phyloP scores from a whole-genome alignment of 164 flowering plant genomes.

The Umbilicus rupestris region DNA sequence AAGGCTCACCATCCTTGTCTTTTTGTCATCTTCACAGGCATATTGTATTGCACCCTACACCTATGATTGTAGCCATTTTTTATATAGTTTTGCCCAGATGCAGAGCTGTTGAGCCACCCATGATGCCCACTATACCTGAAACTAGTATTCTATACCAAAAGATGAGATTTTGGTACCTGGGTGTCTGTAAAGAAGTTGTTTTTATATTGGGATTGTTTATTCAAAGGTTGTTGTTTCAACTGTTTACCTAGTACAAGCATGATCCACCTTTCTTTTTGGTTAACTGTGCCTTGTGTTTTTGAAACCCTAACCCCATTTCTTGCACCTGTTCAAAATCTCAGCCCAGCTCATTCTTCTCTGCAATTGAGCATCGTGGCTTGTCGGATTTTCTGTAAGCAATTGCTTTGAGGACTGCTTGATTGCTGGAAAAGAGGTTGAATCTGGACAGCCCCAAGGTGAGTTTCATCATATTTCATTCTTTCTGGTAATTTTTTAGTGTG shows the following conservation, averaged over 20 bases:
- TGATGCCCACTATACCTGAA: constrained; percentile 5
- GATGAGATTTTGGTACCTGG: neutral
- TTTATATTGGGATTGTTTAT: neutral
- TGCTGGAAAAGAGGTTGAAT: constrained; percentile 9
- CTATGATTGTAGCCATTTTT: neutral
- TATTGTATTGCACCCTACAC: neutral
- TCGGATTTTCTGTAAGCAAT: neutral
- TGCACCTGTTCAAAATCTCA: neutral
- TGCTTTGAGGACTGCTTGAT: constrained; percentile 7
- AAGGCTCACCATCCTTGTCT: neutral
- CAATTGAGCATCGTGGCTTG: neutral
- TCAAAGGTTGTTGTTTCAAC: constrained; percentile 1
- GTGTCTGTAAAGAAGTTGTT: neutral
- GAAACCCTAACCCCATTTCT: constrained; percentile 1
- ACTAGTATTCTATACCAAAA: neutral
- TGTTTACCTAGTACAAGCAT: constrained; percentile 6
- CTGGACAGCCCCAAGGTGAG: constrained; percentile 1
- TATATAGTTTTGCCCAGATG: neutral
- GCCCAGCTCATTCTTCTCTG: neutral
- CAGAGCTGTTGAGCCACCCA: constrained; percentile 5
- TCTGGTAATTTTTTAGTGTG: neutral
- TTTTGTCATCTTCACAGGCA: neutral
- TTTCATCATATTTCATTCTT: neutral
- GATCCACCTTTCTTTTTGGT: neutral
- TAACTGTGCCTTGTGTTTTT: neutral